Evolutionary conservation across 2,329 filamentous ascomycete genomes (phyloP), one percentile per base, ranked within the genome.

Genomic region (Venturia carpophila): DNA sequence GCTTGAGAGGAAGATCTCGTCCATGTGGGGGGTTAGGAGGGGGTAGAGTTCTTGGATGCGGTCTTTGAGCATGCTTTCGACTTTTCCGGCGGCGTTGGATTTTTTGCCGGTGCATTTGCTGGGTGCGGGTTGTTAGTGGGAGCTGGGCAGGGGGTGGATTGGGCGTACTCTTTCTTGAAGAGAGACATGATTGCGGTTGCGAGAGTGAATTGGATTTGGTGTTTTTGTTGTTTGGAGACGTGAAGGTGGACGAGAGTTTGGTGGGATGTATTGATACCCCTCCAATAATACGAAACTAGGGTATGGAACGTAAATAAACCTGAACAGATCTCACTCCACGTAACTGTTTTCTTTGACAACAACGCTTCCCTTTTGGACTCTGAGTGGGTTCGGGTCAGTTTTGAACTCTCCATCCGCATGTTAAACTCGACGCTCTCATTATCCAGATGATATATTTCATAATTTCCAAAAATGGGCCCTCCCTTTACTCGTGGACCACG

Each of bases 61-160:
- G 47, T 52, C 47, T 52, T 52, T 52, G 47, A 52, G 47, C 47
- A 52, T 52, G 9, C 10, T 15, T 52, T 52, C 47, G 47, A 52
- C 47, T 52, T 52, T 52, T 52, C 47, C 47, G 47, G 47, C 47
- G 47, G 47, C 47, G 47, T 52, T 52, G 10, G 47, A 52, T 52
- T 52, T 52, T 52, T 52, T 52, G 21, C 47, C 47, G 2, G 47
- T 52, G 47, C 47, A 52, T 52, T 52, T 52, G 21, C 47, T 52
- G 47, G 9, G 5, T 11, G 21, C 2, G 47, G 47, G 24, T 4
- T 52, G 21, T 52, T 52, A 52, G 47, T 27, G 7, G 13, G 21
- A 21, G 15, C 7, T 52, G 47, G 15, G 3, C 4, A 15, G 21
- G 11, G 21, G 47, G 10, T 27, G 1, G 21, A 10, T 9, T 30